A percentile compares a stretch with the other conserved stretches of the same genome.
Evolutionary conservation across 768 basidiomycete genomes (phyloP).

Genomic region (Serpula lacrymans): DNA sequence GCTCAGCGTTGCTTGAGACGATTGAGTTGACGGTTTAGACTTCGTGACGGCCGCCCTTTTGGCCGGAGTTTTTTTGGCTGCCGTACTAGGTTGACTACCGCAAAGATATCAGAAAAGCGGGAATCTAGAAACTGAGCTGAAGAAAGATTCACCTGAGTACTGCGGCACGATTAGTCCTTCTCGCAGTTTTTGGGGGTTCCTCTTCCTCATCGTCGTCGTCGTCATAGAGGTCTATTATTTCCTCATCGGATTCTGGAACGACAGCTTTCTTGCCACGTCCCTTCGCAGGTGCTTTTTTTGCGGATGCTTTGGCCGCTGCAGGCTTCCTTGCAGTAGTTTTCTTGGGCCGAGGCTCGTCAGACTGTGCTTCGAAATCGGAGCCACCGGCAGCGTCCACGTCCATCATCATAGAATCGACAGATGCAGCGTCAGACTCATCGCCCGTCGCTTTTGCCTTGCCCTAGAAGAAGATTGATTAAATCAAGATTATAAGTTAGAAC

Average conservation of each 20-base stretch:
- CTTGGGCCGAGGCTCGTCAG: slow-evolving; percentile 39
- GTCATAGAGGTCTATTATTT: slow-evolving; percentile 51
- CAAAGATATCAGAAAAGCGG: not conserved
- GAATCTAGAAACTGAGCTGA: not conserved
- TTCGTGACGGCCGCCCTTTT: slow-evolving; percentile 39
- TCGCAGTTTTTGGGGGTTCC: slow-evolving; percentile 42
- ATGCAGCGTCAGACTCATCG: slow-evolving; percentile 50
- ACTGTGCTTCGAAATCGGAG: slow-evolving; percentile 52
- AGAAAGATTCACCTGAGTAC: slow-evolving; percentile 51
- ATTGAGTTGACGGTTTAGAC: slow-evolving; percentile 27
- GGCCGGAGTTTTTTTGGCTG: slow-evolving; percentile 51
- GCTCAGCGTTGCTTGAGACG: slow-evolving; percentile 58
- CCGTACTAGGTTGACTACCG: slow-evolving; percentile 28
- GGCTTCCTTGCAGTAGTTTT: slow-evolving; percentile 21
- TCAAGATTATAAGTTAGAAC: not conserved
- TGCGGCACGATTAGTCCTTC: slow-evolving; percentile 61
- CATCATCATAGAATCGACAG: slow-evolving; percentile 73
- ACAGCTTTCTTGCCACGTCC: slow-evolving; percentile 54
- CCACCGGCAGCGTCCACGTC: slow-evolving; percentile 57
- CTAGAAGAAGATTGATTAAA: slow-evolving; percentile 20
- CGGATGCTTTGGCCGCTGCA: slow-evolving; percentile 37
- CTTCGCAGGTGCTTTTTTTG: slow-evolving; percentile 44
- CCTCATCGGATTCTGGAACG: slow-evolving; percentile 46
- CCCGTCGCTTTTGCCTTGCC: slow-evolving; percentile 51
- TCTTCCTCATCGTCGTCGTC: slow-evolving; percentile 55